Conservation (phyloP, 306 rosid species). For the Pyrus bretschneideri region DNA sequence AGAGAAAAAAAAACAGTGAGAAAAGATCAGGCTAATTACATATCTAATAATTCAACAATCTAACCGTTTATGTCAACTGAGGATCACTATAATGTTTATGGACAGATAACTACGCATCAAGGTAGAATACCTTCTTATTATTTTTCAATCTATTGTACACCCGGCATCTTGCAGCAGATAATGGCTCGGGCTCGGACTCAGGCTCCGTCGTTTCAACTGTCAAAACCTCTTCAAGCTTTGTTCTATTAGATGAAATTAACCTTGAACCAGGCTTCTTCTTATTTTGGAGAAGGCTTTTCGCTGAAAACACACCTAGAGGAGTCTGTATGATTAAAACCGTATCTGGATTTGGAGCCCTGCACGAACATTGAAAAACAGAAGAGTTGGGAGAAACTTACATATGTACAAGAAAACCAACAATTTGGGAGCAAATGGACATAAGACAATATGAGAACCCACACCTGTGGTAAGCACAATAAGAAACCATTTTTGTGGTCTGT, state of each 20-base stretch:
- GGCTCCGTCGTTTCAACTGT: conserved; percentile 44
- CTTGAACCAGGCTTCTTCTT: conserved; percentile 82
- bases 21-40: conserved; percentile 13
- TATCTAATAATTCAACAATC: background rate
- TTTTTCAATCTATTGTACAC: conserved; percentile 64
- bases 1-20: conserved; percentile 12
- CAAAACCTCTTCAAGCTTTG: conserved; percentile 47
- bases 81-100: background rate
- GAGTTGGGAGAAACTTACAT: background rate
- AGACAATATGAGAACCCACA: conserved; percentile 27
- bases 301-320: conserved; percentile 81
- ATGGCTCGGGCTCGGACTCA: conserved; percentile 64
- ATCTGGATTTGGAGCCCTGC: conserved; percentile 98
- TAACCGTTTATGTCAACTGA: background rate
- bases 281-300: conserved; percentile 83
- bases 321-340: conserved; percentile 92
- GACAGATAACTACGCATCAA: background rate
- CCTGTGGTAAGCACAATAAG: conserved; percentile 98
- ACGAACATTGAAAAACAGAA: conserved; percentile 19
- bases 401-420: background rate
- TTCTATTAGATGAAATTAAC: conserved; percentile 70
- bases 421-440: background rate
- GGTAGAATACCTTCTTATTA: conserved; percentile 62
- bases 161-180: conserved; percentile 86
- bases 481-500: conserved; percentile 89